phyloP scores from a whole-genome alignment of 345 rosid species.

The Angophora floribunda region DNA sequence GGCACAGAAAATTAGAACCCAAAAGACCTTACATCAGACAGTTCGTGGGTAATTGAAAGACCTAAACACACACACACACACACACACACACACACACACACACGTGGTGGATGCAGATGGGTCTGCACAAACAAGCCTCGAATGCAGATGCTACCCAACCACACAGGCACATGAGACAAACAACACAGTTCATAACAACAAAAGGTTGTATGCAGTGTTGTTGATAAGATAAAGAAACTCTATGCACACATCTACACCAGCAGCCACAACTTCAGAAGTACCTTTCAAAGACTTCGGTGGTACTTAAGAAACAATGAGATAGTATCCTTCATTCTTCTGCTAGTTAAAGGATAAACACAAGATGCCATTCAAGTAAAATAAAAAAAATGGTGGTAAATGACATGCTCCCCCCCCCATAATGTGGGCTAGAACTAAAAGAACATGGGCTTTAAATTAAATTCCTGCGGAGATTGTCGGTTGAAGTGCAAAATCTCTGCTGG shows the following conservation, averaged over 20 bases:
- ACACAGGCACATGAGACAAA: neutral
- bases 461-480: neutral
- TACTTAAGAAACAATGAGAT: neutral
- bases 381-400: neutral
- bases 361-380: neutral
- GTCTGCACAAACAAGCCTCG: neutral
- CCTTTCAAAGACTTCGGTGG: neutral
- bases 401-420: neutral
- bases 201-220: neutral
- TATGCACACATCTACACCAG: neutral
- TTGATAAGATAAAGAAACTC: neutral
- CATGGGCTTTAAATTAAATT: neutral
- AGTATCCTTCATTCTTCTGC: neutral
- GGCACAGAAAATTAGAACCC: neutral
- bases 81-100: neutral
- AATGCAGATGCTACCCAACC: neutral
- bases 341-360: neutral
- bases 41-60: neutral
- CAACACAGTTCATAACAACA: neutral
- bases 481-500: neutral
- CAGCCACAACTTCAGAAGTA: neutral
- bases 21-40: neutral
- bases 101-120: neutral
- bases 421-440: neutral
- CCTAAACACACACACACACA: neutral